These are phyloP conservation scores for Fusarium guadeloupense DNA, from an alignment of 2,329 filamentous ascomycete species.

Conservation along the genomic window DNA sequence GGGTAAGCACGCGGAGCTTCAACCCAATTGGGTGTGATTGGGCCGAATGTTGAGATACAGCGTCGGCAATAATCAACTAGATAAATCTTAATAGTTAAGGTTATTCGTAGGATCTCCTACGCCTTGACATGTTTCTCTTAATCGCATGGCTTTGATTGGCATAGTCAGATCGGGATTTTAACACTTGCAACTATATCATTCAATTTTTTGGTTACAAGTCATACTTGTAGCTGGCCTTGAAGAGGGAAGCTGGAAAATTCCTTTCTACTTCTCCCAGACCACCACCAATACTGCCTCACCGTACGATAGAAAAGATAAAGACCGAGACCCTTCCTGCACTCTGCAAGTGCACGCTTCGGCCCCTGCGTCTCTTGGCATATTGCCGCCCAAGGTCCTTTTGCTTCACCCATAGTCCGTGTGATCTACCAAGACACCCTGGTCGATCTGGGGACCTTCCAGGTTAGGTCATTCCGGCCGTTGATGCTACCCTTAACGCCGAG, in stretches of 20 bases:
- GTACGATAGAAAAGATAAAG: slow-evolving; percentile 5
- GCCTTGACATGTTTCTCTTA: no score
- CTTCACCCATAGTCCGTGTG: slow-evolving; percentile 7
- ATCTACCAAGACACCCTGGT: slow-evolving; percentile 12
- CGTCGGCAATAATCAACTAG: neutral
- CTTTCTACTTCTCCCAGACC: neutral
- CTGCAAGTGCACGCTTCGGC: slow-evolving; percentile 2
- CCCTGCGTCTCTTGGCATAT: slow-evolving; percentile 24
- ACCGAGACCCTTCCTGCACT: neutral
- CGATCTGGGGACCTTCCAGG: slow-evolving; percentile 18
- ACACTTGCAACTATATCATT: no score
- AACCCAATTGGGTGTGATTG: neutral
- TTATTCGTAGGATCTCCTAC: slow-evolving; percentile 13
- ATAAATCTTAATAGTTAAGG: slow-evolving; percentile 10
- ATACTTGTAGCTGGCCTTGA: neutral
- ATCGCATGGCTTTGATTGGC: no score
- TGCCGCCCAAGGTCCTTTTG: slow-evolving; percentile 9
- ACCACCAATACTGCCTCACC: neutral
- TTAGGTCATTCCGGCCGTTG: slow-evolving; percentile 13
- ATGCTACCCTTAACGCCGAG: slow-evolving; percentile 1
- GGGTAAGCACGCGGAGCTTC: slow-evolving; percentile 2
- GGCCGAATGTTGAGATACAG: neutral
- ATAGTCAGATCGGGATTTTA: no score
- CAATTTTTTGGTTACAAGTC: no score
- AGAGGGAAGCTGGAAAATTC: neutral